Evolutionary conservation across 371 early-diverging fungal genomes (phyloP).

Genomic region (Mortierella sp.): DNA sequence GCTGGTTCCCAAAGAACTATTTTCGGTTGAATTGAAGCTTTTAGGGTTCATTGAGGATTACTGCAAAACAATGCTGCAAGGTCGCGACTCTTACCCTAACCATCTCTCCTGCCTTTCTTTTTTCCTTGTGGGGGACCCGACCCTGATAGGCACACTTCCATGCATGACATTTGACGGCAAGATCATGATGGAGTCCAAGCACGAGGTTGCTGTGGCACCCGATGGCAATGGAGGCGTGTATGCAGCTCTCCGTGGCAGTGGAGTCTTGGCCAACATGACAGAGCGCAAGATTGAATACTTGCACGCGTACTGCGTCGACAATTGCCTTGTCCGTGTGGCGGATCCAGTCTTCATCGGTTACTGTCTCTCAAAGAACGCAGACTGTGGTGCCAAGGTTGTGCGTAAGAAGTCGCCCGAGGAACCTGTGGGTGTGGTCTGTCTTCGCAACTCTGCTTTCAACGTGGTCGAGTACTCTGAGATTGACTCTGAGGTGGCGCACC

Average conservation of each 20-base stretch:
- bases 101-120: no score
- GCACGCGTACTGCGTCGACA: constrained; percentile 96
- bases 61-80: no score
- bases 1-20: not conserved
- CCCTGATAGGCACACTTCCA: constrained; percentile 34
- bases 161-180: constrained; percentile 60
- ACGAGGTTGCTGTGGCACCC: constrained; percentile 82
- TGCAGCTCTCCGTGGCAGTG: constrained; percentile 81
- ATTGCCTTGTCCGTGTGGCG: constrained; percentile 93
- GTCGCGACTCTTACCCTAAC: no score
- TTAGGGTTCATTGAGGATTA: no score
- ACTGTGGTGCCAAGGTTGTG: constrained; percentile 95
- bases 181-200: constrained; percentile 86
- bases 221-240: constrained; percentile 94
- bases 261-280: constrained; percentile 80
- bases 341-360: constrained; percentile 94
- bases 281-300: constrained; percentile 83
- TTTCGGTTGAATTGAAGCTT: no score
- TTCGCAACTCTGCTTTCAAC: constrained; percentile 81
- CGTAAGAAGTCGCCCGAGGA: constrained; percentile 87
- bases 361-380: constrained; percentile 83
- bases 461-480: constrained; percentile 98
- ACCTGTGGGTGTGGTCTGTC: constrained; percentile 94
- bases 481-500: constrained; percentile 73
- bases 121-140: no score